Conservation (phyloP, 2,329 filamentous ascomycete genomes). For the Paramyrothecium sp. region DNA sequence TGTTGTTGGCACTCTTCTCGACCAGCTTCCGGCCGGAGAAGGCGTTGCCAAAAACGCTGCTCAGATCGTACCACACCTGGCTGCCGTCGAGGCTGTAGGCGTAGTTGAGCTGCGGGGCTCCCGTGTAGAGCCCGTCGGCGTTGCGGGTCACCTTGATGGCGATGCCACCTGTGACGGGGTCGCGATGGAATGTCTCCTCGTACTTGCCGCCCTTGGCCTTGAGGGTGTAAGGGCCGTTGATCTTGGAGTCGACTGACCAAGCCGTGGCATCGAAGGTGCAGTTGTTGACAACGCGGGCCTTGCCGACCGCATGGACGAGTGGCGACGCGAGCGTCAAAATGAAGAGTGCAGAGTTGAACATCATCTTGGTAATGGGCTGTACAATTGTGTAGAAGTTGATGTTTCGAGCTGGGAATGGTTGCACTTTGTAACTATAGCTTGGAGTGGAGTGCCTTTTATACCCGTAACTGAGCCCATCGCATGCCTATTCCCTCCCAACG, state of each 20-base stretch:
- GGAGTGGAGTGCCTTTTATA: no score
- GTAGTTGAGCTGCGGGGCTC: slow-evolving; percentile 37
- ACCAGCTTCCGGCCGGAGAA: slow-evolving; percentile 31
- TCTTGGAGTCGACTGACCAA: slow-evolving; percentile 34
- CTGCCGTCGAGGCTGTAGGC: slow-evolving; percentile 34
- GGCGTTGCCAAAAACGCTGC: slow-evolving; percentile 36
- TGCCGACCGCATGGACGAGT: slow-evolving; percentile 24
- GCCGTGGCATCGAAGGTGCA: slow-evolving; percentile 31
- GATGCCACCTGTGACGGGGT: slow-evolving; percentile 35
- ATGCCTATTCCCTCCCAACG: no score
- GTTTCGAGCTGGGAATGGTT: no score
- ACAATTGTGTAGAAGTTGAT: not conserved
- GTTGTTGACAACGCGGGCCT: slow-evolving; percentile 33
- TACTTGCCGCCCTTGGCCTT: slow-evolving; percentile 22
- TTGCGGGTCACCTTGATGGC: slow-evolving; percentile 34
- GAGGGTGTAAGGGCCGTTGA: slow-evolving; percentile 24
- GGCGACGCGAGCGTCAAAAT: not conserved
- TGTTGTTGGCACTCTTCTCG: slow-evolving; percentile 21
- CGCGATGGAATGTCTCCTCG: slow-evolving; percentile 29
- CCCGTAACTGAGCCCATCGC: no score
- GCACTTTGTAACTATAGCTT: no score
- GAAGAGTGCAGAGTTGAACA: not conserved
- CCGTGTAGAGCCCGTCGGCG: slow-evolving; percentile 34
- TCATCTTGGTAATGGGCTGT: not conserved
- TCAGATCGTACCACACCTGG: slow-evolving; percentile 37